Conservation (phyloP, 2,329 filamentous ascomycete genomes). For the Chaetomiaceae sp. region DNA sequence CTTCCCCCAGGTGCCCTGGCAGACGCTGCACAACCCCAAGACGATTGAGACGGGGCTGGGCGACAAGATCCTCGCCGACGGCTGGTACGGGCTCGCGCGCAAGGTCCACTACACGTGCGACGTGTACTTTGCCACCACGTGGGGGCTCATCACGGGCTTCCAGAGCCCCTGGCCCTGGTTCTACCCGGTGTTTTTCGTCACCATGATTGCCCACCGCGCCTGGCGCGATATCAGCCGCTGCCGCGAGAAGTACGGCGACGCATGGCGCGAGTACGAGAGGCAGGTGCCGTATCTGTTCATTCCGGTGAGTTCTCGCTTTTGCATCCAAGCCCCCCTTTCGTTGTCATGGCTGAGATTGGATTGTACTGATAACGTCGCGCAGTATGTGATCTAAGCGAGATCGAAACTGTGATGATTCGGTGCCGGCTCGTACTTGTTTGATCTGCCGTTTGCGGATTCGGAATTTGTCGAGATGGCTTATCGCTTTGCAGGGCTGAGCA, state of each 20-base stretch:
- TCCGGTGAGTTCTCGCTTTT: constrained; percentile 42
- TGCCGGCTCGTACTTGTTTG: too few species aligned
- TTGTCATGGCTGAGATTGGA: too few species aligned
- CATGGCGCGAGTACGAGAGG: constrained; percentile 75
- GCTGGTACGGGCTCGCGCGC: constrained; percentile 69
- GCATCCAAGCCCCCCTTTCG: too few species aligned
- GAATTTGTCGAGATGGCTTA: too few species aligned
- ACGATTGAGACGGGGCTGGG: constrained; percentile 63
- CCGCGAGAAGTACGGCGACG: constrained; percentile 70
- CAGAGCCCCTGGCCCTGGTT: constrained; percentile 80
- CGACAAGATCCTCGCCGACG: constrained; percentile 65
- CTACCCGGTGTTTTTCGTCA: constrained; percentile 73
- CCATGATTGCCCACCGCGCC: constrained; percentile 76
- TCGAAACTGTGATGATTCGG: too few species aligned
- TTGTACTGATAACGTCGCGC: too few species aligned
- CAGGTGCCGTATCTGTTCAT: constrained; percentile 58
- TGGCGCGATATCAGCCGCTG: constrained; percentile 70
- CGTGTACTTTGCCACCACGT: constrained; percentile 67
- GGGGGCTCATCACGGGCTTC: constrained; percentile 79
- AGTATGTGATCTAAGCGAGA: too few species aligned
- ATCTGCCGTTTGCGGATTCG: too few species aligned
- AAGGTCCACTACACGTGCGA: constrained; percentile 81
- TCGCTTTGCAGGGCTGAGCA: too few species aligned
- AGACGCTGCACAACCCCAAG: constrained; percentile 65
- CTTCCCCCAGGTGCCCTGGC: constrained; percentile 77